These are phyloP conservation scores for Amaranthus hypochondriacus DNA, from an alignment of 148 eudicot species.

Conservation along the genomic window DNA sequence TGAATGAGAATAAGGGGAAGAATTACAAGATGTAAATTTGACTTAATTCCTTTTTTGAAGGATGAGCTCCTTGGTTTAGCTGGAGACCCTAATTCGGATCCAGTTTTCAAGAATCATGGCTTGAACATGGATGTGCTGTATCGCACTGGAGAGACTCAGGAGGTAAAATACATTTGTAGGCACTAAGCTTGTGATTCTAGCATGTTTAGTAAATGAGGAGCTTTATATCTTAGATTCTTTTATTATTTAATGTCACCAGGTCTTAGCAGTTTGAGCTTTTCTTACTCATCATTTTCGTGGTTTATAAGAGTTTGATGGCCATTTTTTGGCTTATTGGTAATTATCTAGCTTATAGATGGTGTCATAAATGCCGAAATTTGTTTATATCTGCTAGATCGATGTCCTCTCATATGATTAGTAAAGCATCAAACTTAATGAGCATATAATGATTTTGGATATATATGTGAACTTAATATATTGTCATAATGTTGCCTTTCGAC, in stretches of 20 bases:
- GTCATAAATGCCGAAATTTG: background rate
- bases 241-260: no score
- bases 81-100: conserved; percentile 51
- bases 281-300: no score
- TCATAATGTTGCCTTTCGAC: background rate
- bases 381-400: no score
- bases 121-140: conserved; percentile 74
- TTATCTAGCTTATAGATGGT: background rate
- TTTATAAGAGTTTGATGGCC: background rate
- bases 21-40: background rate
- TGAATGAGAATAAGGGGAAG: background rate
- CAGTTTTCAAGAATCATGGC: conserved; percentile 49
- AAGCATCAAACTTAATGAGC: no score
- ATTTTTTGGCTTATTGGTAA: background rate
- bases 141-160: conserved; percentile 85
- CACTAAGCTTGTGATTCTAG: no score
- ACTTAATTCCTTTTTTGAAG: conserved; percentile 31
- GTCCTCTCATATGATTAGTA: no score
- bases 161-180: conserved; percentile 35
- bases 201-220: background rate
- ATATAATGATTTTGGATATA: no score
- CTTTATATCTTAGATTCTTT: background rate
- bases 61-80: conserved; percentile 94
- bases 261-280: no score
- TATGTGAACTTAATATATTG: background rate